Base-by-base conservation (phyloP, 257 asterid species). In the Nicotiana attenuata region DNA sequence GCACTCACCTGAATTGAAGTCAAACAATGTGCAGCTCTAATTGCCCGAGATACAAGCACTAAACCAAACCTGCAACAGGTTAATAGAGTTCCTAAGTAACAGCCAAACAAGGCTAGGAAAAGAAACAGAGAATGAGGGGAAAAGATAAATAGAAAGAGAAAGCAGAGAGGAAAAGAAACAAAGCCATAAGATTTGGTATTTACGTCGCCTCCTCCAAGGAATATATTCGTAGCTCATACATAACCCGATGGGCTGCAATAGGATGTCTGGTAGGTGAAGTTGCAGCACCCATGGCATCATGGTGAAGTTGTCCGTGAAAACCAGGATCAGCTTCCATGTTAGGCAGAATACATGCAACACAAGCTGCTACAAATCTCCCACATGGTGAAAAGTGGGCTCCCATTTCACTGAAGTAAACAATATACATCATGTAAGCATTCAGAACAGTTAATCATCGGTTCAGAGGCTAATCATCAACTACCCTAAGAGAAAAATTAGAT, bases 221-320 rank as follows among this genome's bases (percentile, higher is more conserved):
- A 92, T 96, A 94, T 85, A 92, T 89, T 81, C 98, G 91, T 63
- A 96, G 91, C 88, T 96, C 98, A 89, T 96, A 96, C 90, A 94
- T 90, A 82, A 96, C 93, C 85, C 88, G 93, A 85, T 92, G 99
- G 50, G 97, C 93, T 45, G 97, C 89, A 82, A 92, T 91, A 28
- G 98, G 99, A 87, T 96, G 99, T 84, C 99, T 91, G 81, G 98
- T 96, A 77, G 99, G 99, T 66, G 99, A 96, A 33, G 99, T 93
- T 19, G 96, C 91, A 65, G 90, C 89, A 86, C 92, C 93, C 5
- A 92, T 82, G 84, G 86, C 13, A 87, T 90, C 97, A 88, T 89
- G 91, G 73, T 85, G 97, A 77, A 83, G 87, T 83, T 88, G 96
- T 81, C 95, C 93, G 15, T 89, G 94, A 78, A 88, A 86, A 82